phyloP scores from a whole-genome alignment of 192 early-diverging fungal genomes.

The Backusella australiensis region DNA sequence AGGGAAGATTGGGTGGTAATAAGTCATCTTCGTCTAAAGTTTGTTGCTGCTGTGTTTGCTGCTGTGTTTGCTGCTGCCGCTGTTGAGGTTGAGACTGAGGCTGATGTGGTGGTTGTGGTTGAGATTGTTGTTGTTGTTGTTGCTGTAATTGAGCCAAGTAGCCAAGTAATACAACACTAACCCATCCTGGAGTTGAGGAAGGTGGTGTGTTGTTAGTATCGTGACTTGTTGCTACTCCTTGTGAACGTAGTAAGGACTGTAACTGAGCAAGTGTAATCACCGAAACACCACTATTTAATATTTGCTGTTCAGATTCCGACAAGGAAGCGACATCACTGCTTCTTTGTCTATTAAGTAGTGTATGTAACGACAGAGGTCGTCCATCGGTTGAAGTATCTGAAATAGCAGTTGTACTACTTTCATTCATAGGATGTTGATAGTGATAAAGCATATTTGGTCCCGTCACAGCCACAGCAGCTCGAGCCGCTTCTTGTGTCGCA shows the following conservation, averaged over 20 bases:
- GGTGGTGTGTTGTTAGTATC: neutral
- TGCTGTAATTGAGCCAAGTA: neutral
- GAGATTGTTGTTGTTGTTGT: neutral
- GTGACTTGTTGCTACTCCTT: slow-evolving; percentile 7
- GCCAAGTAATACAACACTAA: slow-evolving; percentile 5
- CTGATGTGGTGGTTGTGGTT: neutral
- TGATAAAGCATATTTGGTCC: slow-evolving; percentile 15
- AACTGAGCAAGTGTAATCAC: neutral
- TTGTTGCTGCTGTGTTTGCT: neutral
- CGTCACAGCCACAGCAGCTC: slow-evolving; percentile 23
- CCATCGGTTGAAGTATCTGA: neutral
- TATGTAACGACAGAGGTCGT: neutral
- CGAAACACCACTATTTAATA: slow-evolving; percentile 1
- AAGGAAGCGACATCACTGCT: neutral
- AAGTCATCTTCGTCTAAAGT: neutral
- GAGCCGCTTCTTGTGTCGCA: slow-evolving; percentile 21
- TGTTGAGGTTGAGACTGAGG: slow-evolving; percentile 8
- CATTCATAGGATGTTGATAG: neutral
- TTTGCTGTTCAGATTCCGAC: slow-evolving; percentile 3
- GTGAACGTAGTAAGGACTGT: slow-evolving; percentile 3
- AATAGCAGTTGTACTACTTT: neutral
- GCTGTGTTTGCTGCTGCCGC: slow-evolving; percentile 8
- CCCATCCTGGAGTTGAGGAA: neutral
- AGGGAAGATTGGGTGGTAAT: slow-evolving; percentile 1
- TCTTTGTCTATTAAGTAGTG: slow-evolving; percentile 1